Percentiles rank a stretch among this genome's conserved stretches.
phyloP scores from a whole-genome alignment of 106 monocot species.

The Dioscorea alata region DNA sequence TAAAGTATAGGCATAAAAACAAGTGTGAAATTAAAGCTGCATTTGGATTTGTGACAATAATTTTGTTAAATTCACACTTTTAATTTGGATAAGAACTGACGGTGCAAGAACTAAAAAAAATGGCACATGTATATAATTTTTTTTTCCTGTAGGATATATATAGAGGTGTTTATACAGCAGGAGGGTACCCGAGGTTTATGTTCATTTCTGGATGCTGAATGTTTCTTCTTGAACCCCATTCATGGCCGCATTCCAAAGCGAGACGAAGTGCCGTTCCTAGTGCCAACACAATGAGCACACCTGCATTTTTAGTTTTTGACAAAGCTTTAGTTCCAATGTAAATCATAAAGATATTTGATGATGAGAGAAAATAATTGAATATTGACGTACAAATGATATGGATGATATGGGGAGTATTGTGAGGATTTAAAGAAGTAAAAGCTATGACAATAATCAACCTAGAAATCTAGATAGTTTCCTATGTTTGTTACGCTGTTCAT shows the following conservation, averaged over 20 bases:
- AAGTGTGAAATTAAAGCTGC: not conserved
- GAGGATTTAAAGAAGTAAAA: too few species aligned
- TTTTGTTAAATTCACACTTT: not conserved
- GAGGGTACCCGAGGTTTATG: slow-evolving; percentile 45
- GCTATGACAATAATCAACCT: too few species aligned
- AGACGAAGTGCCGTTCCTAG: slow-evolving; percentile 78
- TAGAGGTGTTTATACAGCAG: slow-evolving; percentile 36
- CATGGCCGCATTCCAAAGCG: slow-evolving; percentile 63
- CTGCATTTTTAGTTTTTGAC: slow-evolving; percentile 25
- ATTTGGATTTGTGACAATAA: not conserved
- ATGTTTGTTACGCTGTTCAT: too few species aligned
- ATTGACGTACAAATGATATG: too few species aligned
- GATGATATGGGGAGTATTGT: too few species aligned
- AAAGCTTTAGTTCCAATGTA: too few species aligned
- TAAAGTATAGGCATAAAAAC: not conserved
- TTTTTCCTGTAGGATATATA: not conserved
- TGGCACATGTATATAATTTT: not conserved
- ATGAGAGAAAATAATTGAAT: too few species aligned
- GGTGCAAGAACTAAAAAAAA: not conserved
- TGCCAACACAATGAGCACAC: slow-evolving; percentile 78
- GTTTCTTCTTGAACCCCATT: slow-evolving; percentile 51
- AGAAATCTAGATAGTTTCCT: too few species aligned
- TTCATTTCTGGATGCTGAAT: slow-evolving; percentile 21
- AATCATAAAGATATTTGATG: too few species aligned
- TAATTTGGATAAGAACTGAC: not conserved